These are phyloP conservation scores for Cercospora beticola DNA, from an alignment of 2,329 filamentous ascomycete species.

Conservation along the genomic window DNA sequence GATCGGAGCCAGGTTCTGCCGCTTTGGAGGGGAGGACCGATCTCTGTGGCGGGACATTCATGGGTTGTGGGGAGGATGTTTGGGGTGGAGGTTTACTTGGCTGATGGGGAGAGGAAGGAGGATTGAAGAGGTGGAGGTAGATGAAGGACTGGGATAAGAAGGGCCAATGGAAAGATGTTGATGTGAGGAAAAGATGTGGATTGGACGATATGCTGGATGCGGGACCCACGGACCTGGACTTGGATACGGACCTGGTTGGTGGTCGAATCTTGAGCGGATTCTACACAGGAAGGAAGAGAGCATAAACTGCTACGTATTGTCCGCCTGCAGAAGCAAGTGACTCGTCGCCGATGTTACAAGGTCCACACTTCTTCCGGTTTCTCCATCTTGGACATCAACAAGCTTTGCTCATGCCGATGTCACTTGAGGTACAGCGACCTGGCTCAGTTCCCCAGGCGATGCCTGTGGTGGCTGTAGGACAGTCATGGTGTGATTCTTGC, in stretches of 20 bases:
- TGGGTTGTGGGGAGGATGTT: conserved; percentile 38
- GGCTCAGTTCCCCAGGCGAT: not conserved
- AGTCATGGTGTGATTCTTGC: not conserved
- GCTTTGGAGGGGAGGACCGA: conserved; percentile 39
- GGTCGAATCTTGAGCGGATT: not conserved
- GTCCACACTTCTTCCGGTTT: not conserved
- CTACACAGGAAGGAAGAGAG: not conserved
- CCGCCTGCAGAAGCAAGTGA: too few species aligned
- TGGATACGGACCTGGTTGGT: not conserved
- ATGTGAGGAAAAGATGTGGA: not conserved
- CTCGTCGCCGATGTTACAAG: not conserved
- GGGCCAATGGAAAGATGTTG: too few species aligned
- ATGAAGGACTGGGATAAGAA: not conserved
- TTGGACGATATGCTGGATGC: not conserved
- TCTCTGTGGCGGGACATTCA: conserved; percentile 36
- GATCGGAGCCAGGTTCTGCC: conserved; percentile 38
- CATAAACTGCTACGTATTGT: too few species aligned
- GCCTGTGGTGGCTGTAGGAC: not conserved
- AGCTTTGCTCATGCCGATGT: not conserved
- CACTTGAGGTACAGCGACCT: not conserved
- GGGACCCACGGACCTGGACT: not conserved
- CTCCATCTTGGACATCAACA: not conserved
- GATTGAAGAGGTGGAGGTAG: conserved; percentile 23
- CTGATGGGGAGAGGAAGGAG: conserved; percentile 24
- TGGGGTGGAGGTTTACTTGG: conserved; percentile 36